Percentiles rank a stretch among this genome's conserved stretches.
phyloP scores from a whole-genome alignment of 208 protist species.

The Trypanosoma melophagium region DNA sequence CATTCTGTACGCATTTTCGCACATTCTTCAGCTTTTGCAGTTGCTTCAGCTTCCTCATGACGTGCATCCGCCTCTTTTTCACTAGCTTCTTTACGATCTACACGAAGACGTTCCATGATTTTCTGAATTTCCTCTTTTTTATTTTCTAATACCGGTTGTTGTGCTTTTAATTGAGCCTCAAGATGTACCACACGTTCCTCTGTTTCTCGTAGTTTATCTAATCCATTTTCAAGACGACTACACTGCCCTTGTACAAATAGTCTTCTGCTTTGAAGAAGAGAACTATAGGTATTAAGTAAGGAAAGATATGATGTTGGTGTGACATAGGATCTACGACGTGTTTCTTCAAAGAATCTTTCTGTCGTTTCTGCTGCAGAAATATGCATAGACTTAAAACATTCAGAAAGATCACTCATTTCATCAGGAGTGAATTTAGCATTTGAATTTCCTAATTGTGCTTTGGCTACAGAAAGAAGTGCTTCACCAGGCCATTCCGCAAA shows the following conservation, averaged over 20 bases:
- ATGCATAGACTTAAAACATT: constrained; percentile 94
- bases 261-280: constrained; percentile 83
- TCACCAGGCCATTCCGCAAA: constrained; percentile 96
- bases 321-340: constrained; percentile 95
- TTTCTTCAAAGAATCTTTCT: constrained; percentile 89
- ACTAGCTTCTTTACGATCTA: constrained; percentile 91
- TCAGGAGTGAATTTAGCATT: constrained; percentile 15
- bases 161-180: constrained; percentile 91
- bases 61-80: constrained; percentile 84
- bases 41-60: constrained; percentile 92
- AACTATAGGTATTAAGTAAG: constrained; percentile 90
- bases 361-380: constrained; percentile 84
- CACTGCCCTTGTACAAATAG: constrained; percentile 81
- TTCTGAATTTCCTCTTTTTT: constrained; percentile 91
- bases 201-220: constrained; percentile 94
- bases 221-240: constrained; percentile 91
- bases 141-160: constrained; percentile 94
- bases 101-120: constrained; percentile 92
- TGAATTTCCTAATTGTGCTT: constrained; percentile 53
- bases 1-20: constrained; percentile 92
- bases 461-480: constrained; percentile 93
- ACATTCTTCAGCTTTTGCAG: constrained; percentile 92
- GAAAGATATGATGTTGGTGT: constrained; percentile 98
- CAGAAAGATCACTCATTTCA: constrained; percentile 41
- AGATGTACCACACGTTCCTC: constrained; percentile 93